These are phyloP conservation scores for Xylaria cubensis DNA, from an alignment of 495 filamentous ascomycete species.

Conservation along the genomic window DNA sequence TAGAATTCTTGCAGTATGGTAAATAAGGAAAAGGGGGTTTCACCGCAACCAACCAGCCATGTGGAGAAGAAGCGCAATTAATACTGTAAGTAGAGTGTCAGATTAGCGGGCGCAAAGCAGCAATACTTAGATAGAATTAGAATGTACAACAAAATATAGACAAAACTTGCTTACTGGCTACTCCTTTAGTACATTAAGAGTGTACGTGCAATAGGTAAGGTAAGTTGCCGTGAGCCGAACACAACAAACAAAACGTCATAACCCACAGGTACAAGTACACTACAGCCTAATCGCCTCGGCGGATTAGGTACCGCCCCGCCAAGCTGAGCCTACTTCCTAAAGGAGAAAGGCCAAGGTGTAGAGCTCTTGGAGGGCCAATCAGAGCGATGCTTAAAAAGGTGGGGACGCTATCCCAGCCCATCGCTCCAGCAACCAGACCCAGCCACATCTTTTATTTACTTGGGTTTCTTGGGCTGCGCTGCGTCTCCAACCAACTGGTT, in stretches of 20 bases:
- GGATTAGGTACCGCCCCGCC: background rate
- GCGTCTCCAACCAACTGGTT: background rate
- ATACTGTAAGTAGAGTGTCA: background rate
- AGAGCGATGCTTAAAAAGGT: background rate
- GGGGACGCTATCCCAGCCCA: slow-evolving; percentile 22
- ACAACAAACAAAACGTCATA: slow-evolving; percentile 12
- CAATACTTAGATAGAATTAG: background rate
- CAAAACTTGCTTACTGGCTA: background rate
- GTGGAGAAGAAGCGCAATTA: background rate
- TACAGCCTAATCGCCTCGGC: background rate
- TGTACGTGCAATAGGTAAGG: background rate
- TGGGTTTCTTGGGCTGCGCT: slow-evolving; percentile 27
- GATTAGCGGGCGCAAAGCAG: background rate
- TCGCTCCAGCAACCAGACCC: slow-evolving; percentile 40
- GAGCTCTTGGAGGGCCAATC: background rate
- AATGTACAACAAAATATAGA: background rate
- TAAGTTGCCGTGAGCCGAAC: slow-evolving; percentile 3
- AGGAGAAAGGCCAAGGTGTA: background rate
- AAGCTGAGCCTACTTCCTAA: background rate
- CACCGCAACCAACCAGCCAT: background rate
- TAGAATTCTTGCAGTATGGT: slow-evolving; percentile 4
- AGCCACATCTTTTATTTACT: slow-evolving; percentile 49
- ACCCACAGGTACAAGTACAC: background rate
- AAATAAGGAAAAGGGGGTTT: background rate
- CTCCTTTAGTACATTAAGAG: background rate